A percentile compares a stretch with the other conserved stretches of the same genome.
Evolutionary conservation across 2,329 filamentous ascomycete genomes (phyloP).

Genomic region (Scolecobasidium constrictum): DNA sequence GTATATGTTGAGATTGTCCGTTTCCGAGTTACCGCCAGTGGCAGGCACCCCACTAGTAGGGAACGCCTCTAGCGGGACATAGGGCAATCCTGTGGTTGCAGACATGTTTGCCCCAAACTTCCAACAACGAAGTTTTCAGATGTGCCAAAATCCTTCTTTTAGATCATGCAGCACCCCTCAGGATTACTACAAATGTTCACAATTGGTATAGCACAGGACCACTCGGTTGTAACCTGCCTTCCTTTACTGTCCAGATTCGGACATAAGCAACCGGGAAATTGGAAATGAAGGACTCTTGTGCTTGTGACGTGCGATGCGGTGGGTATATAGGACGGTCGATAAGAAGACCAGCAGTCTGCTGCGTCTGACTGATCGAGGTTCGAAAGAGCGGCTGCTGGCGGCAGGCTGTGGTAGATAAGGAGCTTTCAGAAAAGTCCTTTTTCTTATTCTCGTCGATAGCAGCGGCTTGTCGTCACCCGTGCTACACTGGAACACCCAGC

Average conservation of each 20-base stretch:
- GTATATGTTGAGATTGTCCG: conserved; percentile 69
- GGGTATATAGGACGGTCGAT: not conserved
- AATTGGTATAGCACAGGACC: too few species aligned
- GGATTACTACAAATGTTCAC: not conserved
- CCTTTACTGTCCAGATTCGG: too few species aligned
- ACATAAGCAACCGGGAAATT: too few species aligned
- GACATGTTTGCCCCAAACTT: conserved; percentile 1
- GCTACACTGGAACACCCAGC: not conserved
- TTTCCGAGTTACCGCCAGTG: conserved; percentile 56
- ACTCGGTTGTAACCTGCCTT: too few species aligned
- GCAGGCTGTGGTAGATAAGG: not conserved
- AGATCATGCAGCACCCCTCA: not conserved
- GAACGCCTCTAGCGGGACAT: conserved; percentile 37
- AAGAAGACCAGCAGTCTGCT: not conserved
- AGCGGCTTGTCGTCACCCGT: not conserved
- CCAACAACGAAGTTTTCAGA: not conserved
- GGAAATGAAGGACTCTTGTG: not conserved
- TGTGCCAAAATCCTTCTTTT: not conserved
- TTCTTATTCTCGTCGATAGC: not conserved
- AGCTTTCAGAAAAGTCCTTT: not conserved
- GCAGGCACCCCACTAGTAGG: conserved; percentile 46
- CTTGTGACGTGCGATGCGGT: not conserved
- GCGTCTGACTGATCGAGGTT: not conserved
- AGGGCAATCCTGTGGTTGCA: conserved; percentile 14
- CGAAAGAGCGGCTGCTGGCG: not conserved